A percentile compares a stretch with the other conserved stretches of the same genome.
Conservation (phyloP, 2,329 filamentous ascomycete genomes). For the Davidsoniella eucalypti region DNA sequence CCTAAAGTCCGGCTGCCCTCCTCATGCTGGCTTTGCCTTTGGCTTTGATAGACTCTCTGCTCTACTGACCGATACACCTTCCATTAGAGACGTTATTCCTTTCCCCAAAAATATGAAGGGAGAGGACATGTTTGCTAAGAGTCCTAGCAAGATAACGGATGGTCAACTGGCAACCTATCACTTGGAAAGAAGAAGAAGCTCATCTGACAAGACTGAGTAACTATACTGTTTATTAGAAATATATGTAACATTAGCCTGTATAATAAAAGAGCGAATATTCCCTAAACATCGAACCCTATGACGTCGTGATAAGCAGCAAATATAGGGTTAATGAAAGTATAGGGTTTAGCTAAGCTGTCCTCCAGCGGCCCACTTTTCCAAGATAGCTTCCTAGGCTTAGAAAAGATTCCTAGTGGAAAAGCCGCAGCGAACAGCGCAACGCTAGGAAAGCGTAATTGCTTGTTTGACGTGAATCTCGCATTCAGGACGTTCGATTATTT, state of each 20-base stretch:
- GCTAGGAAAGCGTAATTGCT: too few relatives aligned
- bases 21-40: constrained; percentile 83
- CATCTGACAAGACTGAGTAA: background rate
- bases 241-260: too few relatives aligned
- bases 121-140: constrained; percentile 68
- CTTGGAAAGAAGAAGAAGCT: constrained; percentile 18
- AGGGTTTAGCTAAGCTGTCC: too few relatives aligned
- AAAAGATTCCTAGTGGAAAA: too few relatives aligned
- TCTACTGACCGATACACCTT: constrained; percentile 58
- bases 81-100: constrained; percentile 83
- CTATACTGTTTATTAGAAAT: background rate
- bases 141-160: constrained; percentile 51
- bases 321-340: too few relatives aligned
- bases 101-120: constrained; percentile 91
- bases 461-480: background rate
- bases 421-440: too few relatives aligned
- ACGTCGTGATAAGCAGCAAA: too few relatives aligned
- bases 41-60: constrained; percentile 81
- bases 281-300: too few relatives aligned
- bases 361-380: too few relatives aligned
- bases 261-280: too few relatives aligned
- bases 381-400: too few relatives aligned
- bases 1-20: constrained; percentile 72
- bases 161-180: constrained; percentile 35
- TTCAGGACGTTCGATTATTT: background rate